Conservation (phyloP, 352 stramenopile genomes). For the Pythium rhizo-oryzae region DNA sequence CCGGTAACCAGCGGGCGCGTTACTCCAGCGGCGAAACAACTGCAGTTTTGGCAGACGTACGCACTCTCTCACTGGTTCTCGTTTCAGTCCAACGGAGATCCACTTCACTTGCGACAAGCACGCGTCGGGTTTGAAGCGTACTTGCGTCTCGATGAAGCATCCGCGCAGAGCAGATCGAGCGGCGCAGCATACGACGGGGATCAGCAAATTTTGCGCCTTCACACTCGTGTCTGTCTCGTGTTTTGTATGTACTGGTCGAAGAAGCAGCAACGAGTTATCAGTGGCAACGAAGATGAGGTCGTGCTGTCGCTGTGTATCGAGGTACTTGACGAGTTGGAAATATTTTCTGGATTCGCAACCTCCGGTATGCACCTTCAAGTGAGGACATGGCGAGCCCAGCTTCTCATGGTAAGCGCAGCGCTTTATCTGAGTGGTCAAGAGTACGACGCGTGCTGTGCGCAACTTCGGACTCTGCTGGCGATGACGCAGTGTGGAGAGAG, state of each 20-base stretch:
- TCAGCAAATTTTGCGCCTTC: slow-evolving; percentile 26
- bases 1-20: neutral
- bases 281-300: slow-evolving; percentile 22
- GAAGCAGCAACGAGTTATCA: neutral
- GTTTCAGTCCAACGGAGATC: slow-evolving; percentile 54
- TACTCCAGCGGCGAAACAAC: slow-evolving; percentile 18
- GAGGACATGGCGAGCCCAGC: slow-evolving; percentile 20
- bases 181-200: neutral
- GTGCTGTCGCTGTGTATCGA: slow-evolving; percentile 27
- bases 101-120: slow-evolving; percentile 44
- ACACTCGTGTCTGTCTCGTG: slow-evolving; percentile 38
- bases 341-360: slow-evolving; percentile 1
- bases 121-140: slow-evolving; percentile 48
- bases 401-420: slow-evolving; percentile 52
- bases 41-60: slow-evolving; percentile 64
- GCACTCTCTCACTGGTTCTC: slow-evolving; percentile 52
- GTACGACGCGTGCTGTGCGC: slow-evolving; percentile 5
- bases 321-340: slow-evolving; percentile 23
- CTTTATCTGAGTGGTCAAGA: slow-evolving; percentile 33
- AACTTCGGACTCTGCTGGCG: slow-evolving; percentile 15
- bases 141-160: slow-evolving; percentile 19
- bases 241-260: slow-evolving; percentile 42
- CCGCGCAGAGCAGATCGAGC: too few species aligned
- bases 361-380: slow-evolving; percentile 10
- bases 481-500: neutral